Evolutionary conservation across 2,329 filamentous ascomycete genomes (phyloP), one percentile per base, ranked within the genome.

Genomic region (Alternaria gansuensis): DNA sequence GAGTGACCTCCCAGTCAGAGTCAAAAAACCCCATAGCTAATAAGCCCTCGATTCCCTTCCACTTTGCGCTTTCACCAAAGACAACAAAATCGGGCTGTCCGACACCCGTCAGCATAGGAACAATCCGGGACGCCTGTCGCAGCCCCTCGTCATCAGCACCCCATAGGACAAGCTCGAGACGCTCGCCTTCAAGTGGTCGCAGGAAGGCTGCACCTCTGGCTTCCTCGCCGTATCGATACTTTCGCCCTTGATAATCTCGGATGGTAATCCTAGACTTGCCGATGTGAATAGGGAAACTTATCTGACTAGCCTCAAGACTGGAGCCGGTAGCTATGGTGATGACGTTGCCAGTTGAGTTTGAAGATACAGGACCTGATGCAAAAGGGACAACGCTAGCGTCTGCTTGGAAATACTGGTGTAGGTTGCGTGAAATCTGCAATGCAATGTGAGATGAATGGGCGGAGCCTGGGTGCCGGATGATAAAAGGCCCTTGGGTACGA

Each of bases 61-160:
- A 84, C 56, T 78, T 76, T 68, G 81, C 81, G 24, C 72, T 77
- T 51, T 75, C 67, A 41, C 81, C 77, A 28, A 84, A 64, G 2
- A 87, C 70, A 4, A 87, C 76, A 64, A 86, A 87, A 64, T 87
- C 84, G 11, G 85, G 85, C 64, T 85, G 83, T 0, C 85, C 84
- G 48, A 81, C 82, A 8, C 85, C 85, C 17, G 85, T 84, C 51
- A 86, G 70, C 64, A 83, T 82, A 0, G 85, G 85, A 24, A 86
- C 77, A 36, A 87, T 73, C 29, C 84, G 79, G 4, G 82, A 80
- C 39, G 84, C 85, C 54, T 82, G 78, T 31, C 76, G 73, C 45
- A 87, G 70, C 5, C 81, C 82, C 23, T 76, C 72, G 23, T 74
- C 71, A 70, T 85, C 82, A 24, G 69, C 66, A 14, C 84, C 85